Evolutionary conservation across 2,329 filamentous ascomycete genomes (phyloP), one percentile per base, ranked within the genome.

Genomic region (Phoma sp.): DNA sequence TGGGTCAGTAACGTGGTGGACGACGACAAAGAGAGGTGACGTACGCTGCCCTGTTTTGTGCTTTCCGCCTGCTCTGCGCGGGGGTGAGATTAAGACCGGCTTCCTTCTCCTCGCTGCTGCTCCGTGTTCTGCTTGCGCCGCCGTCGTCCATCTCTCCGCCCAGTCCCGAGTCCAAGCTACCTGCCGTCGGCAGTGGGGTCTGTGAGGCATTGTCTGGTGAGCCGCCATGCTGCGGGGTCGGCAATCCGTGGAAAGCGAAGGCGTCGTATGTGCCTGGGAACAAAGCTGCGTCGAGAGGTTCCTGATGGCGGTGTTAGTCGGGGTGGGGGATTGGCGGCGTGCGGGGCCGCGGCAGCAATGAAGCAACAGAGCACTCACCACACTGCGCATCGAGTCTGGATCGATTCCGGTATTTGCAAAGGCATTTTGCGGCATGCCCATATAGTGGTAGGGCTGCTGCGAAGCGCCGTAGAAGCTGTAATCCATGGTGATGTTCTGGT

Each of bases 11-110:
- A 54, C 19, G n/a, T 21, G 40, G 17, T 27, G 5, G 29, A 27
- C 25, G 21, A 43, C 38, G 4, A 27, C 9, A 40, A 49, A 55
- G 31, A 38, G 31, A 21, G 36, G 38, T 39, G 22, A 78, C 86
- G 74, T 85, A 90, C 88, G 88, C 88, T 74, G 88, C 88, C 68
- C 88, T 77, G 62, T 90, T 91, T 70, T 91, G 88, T 43, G 85
- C 87, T 73, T 91, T 90, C 62, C 88, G 80, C 62, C 78, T 67
- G 65, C 85, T 84, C 67, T 80, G 79, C 43, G 77, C 78, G 24
- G 78, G 77, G 48, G 79, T 82, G 44, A 81, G 67, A 31, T 60
- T 81, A 43, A 81, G 67, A 29, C 59, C 65, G 6, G 48, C 15
- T 32, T 79, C 76, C 63, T 80, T 80, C 65, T 80, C 78, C 57